Evolutionary conservation across 176 grass and related monocot species (phyloP), one percentile per base, ranked within the genome.

Genomic region (Paspalum vaginatum): DNA sequence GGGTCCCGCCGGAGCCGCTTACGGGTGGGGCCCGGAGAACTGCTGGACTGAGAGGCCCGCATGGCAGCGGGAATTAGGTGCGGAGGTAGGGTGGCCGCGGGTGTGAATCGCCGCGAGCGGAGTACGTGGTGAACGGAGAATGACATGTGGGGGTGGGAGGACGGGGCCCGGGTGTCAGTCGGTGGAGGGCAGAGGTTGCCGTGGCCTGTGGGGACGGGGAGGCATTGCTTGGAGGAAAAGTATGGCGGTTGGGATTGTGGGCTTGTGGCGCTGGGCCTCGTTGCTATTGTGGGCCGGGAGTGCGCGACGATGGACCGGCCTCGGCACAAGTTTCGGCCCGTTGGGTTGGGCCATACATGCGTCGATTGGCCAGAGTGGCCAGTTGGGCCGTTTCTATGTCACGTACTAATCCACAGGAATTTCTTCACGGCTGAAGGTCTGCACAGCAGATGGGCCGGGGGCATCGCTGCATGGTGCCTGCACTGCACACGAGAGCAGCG

Each of bases 31-130:
- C 3, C 66, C 0, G 0, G 0, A 0, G 0, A 1, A 1, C 0
- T 0, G 0, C 0, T 0, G 0, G 0, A 2, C 0, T 0, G 0
- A 0, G 0, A 0, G 20, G 40, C 11, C 80, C 16, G 0, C 4
- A 0, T 5, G 74, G 43, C 50, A 8, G 80, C 64, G 7, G 7
- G 0, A 0, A 0, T 0, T 0, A 0, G 0, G 0, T 20, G 8
- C 0, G 12, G 11, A 0, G 1, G 8, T 1, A 0, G 21, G 4
- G 2, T 15, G 6, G 0, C 43, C 9, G 48, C 26, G 7, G 0
- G 67, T 70, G 67, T 16, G 67, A 15, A 15, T 48, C 9, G 66
- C 15, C 4, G 66, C 21, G 21, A 2, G 47, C 5, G 1, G 38
- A 9, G 48, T 24, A 20, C 3, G 0, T 40, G 0, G 9, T 2